Conservation (phyloP, 2,329 filamentous ascomycete species). For the Botrytis byssoidea region DNA sequence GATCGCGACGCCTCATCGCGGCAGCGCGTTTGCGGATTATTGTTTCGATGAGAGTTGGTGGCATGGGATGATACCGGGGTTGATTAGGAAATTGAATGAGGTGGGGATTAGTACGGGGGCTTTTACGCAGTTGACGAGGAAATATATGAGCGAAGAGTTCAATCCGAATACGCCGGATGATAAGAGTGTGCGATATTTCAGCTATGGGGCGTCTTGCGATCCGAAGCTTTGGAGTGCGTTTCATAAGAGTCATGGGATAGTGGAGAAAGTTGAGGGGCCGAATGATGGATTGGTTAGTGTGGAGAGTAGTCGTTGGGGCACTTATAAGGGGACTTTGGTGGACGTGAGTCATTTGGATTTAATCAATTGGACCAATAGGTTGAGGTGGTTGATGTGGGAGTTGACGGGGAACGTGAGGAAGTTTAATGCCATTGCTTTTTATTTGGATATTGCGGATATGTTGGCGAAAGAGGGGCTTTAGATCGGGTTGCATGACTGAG, state of each 20-base stretch:
- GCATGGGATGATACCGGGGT: conserved; percentile 51
- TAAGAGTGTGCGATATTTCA: conserved; percentile 57
- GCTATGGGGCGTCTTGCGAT: conserved; percentile 55
- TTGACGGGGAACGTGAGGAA: conserved; percentile 51
- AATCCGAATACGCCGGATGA: conserved; percentile 57
- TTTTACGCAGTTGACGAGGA: conserved; percentile 59
- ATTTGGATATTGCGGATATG: conserved; percentile 67
- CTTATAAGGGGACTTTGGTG: conserved; percentile 62
- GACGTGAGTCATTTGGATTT: conserved; percentile 63
- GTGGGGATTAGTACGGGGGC: conserved; percentile 58
- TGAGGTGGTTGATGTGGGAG: conserved; percentile 55
- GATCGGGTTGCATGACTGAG: background rate
- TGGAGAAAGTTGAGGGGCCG: conserved; percentile 53
- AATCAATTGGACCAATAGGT: conserved; percentile 66
- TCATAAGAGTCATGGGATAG: conserved; percentile 50
- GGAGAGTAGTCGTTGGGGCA: conserved; percentile 59
- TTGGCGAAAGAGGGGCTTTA: conserved; percentile 61
- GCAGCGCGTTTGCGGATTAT: conserved; percentile 52
- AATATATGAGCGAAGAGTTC: conserved; percentile 58
- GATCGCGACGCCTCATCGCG: conserved; percentile 42
- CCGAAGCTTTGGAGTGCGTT: conserved; percentile 66
- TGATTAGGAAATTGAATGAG: conserved; percentile 51
- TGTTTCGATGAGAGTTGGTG: conserved; percentile 51
- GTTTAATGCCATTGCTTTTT: conserved; percentile 69
- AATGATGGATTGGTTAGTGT: conserved; percentile 70